These are phyloP conservation scores for Calcarisporium arbuscula DNA, from an alignment of 2,329 filamentous ascomycete species.

Conservation along the genomic window DNA sequence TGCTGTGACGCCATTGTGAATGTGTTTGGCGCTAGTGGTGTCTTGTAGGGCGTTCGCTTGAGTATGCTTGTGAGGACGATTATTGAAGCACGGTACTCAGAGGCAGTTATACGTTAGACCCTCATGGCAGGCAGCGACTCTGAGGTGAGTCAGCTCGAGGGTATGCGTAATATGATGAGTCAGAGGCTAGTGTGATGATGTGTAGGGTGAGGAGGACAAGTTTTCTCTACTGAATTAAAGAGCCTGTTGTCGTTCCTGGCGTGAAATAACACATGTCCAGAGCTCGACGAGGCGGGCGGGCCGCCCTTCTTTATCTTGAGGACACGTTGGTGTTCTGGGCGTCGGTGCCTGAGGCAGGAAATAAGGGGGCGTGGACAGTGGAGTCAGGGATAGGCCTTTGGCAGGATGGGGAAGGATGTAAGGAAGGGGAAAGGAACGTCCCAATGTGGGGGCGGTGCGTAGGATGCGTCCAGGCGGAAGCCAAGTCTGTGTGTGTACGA, in stretches of 20 bases:
- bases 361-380: slow-evolving; percentile 2
- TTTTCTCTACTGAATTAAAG: slow-evolving; percentile 18
- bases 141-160: slow-evolving; percentile 14
- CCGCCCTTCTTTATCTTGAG: slow-evolving; percentile 29
- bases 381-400: too few relatives aligned
- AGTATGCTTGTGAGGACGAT: slow-evolving; percentile 5
- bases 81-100: slow-evolving; percentile 13
- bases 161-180: slow-evolving; percentile 15
- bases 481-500: too few relatives aligned
- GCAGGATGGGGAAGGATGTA: too few relatives aligned
- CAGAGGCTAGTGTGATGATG: slow-evolving; percentile 13
- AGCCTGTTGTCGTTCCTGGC: too few relatives aligned
- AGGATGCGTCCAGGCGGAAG: too few relatives aligned
- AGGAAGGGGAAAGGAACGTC: too few relatives aligned
- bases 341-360: slow-evolving; percentile 15
- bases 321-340: slow-evolving; percentile 17
- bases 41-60: slow-evolving; percentile 1
- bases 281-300: slow-evolving; percentile 13
- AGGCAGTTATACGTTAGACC: slow-evolving; percentile 9
- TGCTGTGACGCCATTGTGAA: slow-evolving; percentile 33
- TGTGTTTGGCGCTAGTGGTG: slow-evolving; percentile 1
- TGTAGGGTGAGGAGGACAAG: slow-evolving; percentile 17
- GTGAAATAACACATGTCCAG: too few relatives aligned
- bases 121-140: slow-evolving; percentile 17
- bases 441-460: too few relatives aligned